Evolutionary conservation across 441 rosid genomes (phyloP).

Genomic region (Manihot esculenta): DNA sequence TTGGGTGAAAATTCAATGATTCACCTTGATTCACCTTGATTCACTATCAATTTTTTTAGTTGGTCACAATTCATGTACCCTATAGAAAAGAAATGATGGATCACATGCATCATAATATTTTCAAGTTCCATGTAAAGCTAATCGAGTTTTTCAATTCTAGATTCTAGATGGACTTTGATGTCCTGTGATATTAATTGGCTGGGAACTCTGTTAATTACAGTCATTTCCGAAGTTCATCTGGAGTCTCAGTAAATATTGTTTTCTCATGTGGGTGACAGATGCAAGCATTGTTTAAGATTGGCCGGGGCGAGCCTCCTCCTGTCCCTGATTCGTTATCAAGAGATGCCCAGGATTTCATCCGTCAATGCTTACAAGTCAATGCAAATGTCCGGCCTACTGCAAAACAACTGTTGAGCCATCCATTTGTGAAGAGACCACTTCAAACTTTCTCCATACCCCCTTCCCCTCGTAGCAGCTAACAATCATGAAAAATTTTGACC

Average conservation of each 20-base stretch:
- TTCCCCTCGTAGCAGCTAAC: slow-evolving; percentile 37
- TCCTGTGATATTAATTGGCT: background rate
- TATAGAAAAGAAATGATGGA: too few relatives aligned
- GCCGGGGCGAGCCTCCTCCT: slow-evolving; percentile 57
- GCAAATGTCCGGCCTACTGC: slow-evolving; percentile 66
- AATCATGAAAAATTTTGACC: background rate
- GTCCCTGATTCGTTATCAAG: slow-evolving; percentile 48
- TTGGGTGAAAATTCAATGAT: too few relatives aligned
- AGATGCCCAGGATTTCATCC: slow-evolving; percentile 62
- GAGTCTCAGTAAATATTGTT: too few relatives aligned
- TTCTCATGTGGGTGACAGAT: slow-evolving; percentile 39
- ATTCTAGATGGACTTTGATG: background rate
- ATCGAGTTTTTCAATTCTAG: background rate
- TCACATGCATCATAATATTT: background rate
- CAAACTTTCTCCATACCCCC: slow-evolving; percentile 38
- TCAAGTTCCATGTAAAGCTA: background rate
- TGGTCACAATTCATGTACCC: too few relatives aligned
- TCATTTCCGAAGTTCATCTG: background rate
- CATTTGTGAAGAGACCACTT: slow-evolving; percentile 59
- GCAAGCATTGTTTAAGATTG: slow-evolving; percentile 65
- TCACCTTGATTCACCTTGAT: too few relatives aligned
- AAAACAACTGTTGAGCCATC: slow-evolving; percentile 54
- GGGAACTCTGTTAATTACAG: background rate
- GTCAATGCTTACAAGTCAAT: slow-evolving; percentile 53
- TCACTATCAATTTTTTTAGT: too few relatives aligned